Conservation (phyloP, 441 rosid species). For the Erysimum pusillum region DNA sequence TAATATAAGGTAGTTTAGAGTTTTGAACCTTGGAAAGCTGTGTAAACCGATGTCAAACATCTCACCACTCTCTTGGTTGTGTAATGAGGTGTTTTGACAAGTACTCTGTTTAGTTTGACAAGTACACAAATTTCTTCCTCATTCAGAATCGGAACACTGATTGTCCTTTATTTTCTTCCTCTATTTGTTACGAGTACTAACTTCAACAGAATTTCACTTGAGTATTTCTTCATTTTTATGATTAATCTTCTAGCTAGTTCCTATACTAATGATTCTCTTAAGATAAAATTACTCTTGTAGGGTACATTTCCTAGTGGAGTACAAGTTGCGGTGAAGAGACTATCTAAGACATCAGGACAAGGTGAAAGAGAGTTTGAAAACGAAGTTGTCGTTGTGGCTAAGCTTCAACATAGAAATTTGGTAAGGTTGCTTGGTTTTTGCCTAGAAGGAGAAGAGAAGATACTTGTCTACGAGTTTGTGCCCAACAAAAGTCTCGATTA, state of each 20-base stretch:
- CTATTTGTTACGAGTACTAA: not conserved
- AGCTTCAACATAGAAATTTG: conserved; percentile 63
- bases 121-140: too few relatives aligned
- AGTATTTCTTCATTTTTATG: not conserved
- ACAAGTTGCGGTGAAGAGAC: conserved; percentile 61
- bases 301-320: conserved; percentile 7
- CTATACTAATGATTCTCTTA: not conserved
- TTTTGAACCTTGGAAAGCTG: not conserved
- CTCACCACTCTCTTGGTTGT: not conserved
- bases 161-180: not conserved
- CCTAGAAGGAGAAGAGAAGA: conserved; percentile 56
- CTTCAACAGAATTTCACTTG: not conserved
- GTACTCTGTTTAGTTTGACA: too few relatives aligned
- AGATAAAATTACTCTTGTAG: not conserved
- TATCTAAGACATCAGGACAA: conserved; percentile 55
- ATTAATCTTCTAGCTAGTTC: not conserved
- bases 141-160: too few relatives aligned
- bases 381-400: conserved; percentile 63
- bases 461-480: conserved; percentile 64
- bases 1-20: not conserved
- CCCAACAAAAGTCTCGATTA: conserved; percentile 62
- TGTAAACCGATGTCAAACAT: not conserved
- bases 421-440: conserved; percentile 62
- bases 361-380: conserved; percentile 68
- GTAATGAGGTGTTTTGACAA: not conserved